A percentile compares a stretch with the other conserved stretches of the same genome.
These are phyloP conservation scores for Saururus chinensis DNA, from an alignment of 164 flowering plant species.

Conservation along the genomic window DNA sequence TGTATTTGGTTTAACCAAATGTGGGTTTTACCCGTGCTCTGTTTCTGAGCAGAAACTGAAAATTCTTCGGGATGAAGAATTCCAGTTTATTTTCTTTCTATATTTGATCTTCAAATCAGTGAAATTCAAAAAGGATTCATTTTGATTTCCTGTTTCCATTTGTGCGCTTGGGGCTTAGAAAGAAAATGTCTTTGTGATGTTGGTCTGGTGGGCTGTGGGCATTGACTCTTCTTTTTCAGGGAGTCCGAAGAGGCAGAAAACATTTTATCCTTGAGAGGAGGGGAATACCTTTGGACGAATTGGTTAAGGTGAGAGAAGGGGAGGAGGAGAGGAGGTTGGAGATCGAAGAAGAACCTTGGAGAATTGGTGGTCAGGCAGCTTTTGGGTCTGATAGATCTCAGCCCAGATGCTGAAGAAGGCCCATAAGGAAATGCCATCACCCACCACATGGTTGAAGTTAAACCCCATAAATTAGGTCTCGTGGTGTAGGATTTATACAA, in stretches of 20 bases:
- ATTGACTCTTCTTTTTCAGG: constrained; percentile 18
- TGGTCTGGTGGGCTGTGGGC: neutral
- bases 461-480: too few species aligned
- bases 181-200: constrained; percentile 3
- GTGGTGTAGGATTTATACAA: too few species aligned
- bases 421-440: constrained; percentile 51
- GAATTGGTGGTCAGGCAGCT: constrained; percentile 14
- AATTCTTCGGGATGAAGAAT: too few species aligned
- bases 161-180: constrained; percentile 6
- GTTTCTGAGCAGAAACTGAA: too few species aligned
- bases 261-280: constrained; percentile 10
- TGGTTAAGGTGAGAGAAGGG: constrained; percentile 4
- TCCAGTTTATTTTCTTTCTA: too few species aligned
- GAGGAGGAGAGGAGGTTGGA: neutral
- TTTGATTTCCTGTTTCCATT: too few species aligned
- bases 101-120: too few species aligned
- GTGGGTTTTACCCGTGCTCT: too few species aligned
- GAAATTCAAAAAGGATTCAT: too few species aligned
- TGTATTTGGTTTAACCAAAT: too few species aligned
- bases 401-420: constrained; percentile 37
- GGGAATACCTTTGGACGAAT: neutral
- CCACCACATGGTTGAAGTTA: too few species aligned
- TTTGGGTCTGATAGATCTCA: constrained; percentile 17
- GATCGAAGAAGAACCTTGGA: constrained; percentile 17
- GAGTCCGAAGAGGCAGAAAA: constrained; percentile 16